Base-by-base conservation (phyloP, 2,329 filamentous ascomycete genomes). In the Ophiostoma sp. region DNA sequence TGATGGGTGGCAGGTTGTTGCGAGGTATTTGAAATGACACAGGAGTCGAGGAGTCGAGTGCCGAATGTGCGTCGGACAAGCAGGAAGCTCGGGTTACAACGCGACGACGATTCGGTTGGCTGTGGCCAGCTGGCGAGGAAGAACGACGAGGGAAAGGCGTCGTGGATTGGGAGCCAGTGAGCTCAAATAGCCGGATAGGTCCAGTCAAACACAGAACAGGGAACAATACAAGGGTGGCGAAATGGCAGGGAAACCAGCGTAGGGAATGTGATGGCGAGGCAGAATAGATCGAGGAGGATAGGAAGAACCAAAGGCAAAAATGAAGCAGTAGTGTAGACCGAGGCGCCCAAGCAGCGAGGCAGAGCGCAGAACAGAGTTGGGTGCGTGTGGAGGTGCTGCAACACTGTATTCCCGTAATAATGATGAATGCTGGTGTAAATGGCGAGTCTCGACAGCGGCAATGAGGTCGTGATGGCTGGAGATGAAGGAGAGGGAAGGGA, bases 381-480 rank as follows among this genome's bases (percentile, higher is more conserved):
- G 13, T 17, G 44, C 15, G n/a, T 57, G 23, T 27, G 5, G 11
- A 27, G 15, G 17, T 31, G 52, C 52, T 7, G n/a, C n/a, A 13
- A 57, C 10, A 57, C n/a, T 57, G 23, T 27, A 27, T 27, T 8
- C 8, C 4, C 52, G 10, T 10, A 27, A 33, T 13, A 11, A 62
- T 8, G 15, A 27, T 23, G 7, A 20, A 33, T 6, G 57, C 20
- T 48, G 27, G 13, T 60, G 13, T 31, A 62, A 23, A 31, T 4
- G 57, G 57, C 4, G 27, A 62, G 57, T 33, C 27, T 57, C 57
- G 57, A 62, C 57, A 62, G 57, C 57, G 11, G 27, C 27, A 7
- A 33, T 33, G 27, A 15, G 57, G 57, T 62, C 57, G 57, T 62
- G 57, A 62, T 62, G 57, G 27, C 57, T 33, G 57, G 11, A 62